Percentiles rank a stretch among this genome's conserved stretches.
Evolutionary conservation across 805 yeast genomes (phyloP).

Genomic region (Hanseniaspora vineae): DNA sequence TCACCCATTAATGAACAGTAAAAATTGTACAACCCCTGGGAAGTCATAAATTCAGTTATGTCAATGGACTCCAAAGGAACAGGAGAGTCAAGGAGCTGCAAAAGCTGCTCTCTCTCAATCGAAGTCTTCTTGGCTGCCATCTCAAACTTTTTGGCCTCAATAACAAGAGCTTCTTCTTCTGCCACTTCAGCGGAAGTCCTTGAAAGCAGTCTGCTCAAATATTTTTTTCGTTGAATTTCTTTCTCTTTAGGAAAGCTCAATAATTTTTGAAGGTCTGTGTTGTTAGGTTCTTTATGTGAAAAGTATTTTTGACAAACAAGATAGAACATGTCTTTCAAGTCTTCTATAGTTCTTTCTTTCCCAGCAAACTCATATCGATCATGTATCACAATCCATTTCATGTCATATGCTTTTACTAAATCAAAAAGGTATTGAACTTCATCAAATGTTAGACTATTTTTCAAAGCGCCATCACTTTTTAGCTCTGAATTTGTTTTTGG

Average conservation of each 20-base stretch:
- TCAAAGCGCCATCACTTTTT: not conserved
- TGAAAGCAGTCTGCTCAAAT: constrained; percentile 59
- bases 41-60: constrained; percentile 62
- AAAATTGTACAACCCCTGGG: constrained; percentile 81
- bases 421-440: constrained; percentile 76
- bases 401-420: constrained; percentile 39
- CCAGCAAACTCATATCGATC: constrained; percentile 37
- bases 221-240: constrained; percentile 71
- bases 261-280: constrained; percentile 45
- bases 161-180: constrained; percentile 87
- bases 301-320: constrained; percentile 46
- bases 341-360: constrained; percentile 47
- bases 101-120: constrained; percentile 63
- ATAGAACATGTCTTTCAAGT: constrained; percentile 73
- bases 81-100: constrained; percentile 78
- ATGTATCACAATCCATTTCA: constrained; percentile 51
- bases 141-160: constrained; percentile 88
- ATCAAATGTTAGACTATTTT: constrained; percentile 47
- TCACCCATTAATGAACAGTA: constrained; percentile 67
- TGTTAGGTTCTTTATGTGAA: constrained; percentile 29
- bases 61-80: constrained; percentile 51
- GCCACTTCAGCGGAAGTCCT: constrained; percentile 95
- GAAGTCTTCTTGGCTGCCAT: constrained; percentile 83
- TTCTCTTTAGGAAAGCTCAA: constrained; percentile 56
- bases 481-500: no score